Evolutionary conservation across 176 grass and related monocot species (phyloP), one percentile per base, ranked within the genome.

Genomic region (Juncus effusus): DNA sequence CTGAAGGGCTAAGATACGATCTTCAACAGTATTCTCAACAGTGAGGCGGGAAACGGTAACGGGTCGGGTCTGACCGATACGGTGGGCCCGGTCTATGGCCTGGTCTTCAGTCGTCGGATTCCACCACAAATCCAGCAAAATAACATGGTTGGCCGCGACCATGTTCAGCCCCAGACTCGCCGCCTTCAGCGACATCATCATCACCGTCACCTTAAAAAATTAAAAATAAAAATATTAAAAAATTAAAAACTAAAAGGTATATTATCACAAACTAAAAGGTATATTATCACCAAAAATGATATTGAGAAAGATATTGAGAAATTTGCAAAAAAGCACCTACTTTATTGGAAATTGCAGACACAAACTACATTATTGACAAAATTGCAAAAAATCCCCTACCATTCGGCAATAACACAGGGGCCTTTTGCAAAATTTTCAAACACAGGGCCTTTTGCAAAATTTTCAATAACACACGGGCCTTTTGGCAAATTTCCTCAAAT

Each of bases 21-120:
- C 94, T 67, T 99, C 94, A 57, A 99, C 94, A 0, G 89, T 99
- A 63, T 87, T 84, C 79, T 84, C 86, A 35, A 99, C 79, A 38
- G 94, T 99, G 66, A 99, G 89, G 9, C 94, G 81, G 69, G 94
- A 93, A 64, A 99, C 94, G 6, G 68, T 86, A 16, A 99, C 94
- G 54, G 89, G 94, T 38, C 94, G 80, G 13, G 75, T 93, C 76
- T 99, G 94, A 64, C 94, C 94, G 65, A 99, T 99, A 69, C 94
- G 83, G 42, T 99, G 94, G 15, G 94, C 94, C 79, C 94, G 88
- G 77, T 99, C 94, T 72, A 99, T 90, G 12, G 94, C 94, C 78
- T 99, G 94, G 74, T 99, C 94, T 80, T 99, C 94, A n/a, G 94
- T 99, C 1, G 94, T 99, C 11, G 94, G 94, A 56, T 99, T 99